phyloP scores from a whole-genome alignment of 2,329 filamentous ascomycete species.

The Ilyonectria sp. region DNA sequence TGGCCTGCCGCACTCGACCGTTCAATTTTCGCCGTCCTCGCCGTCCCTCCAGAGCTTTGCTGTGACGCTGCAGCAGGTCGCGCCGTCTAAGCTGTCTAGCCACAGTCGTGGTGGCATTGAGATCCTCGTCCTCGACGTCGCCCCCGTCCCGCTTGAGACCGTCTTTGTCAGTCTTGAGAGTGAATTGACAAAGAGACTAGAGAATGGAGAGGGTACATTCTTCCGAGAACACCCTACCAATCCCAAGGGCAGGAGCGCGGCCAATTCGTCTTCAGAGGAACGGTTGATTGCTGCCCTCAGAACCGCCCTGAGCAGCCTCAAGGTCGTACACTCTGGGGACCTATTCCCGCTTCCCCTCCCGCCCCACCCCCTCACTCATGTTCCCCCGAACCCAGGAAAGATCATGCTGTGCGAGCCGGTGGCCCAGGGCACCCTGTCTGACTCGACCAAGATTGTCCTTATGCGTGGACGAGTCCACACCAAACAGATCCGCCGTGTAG shows the following conservation, averaged over 20 bases:
- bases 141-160: constrained; percentile 84
- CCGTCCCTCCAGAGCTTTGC: constrained; percentile 85
- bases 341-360: constrained; percentile 83
- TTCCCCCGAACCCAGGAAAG: constrained; percentile 86
- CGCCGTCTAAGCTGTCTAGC: constrained; percentile 81
- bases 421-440: constrained; percentile 84
- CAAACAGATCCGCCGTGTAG: constrained; percentile 66
- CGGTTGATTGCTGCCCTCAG: constrained; percentile 78
- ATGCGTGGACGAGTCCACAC: constrained; percentile 72
- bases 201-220: constrained; percentile 88
- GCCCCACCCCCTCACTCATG: constrained; percentile 89
- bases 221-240: constrained; percentile 72
- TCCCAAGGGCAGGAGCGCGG: constrained; percentile 55
- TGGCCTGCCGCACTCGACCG: constrained; percentile 80
- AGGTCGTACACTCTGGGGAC: constrained; percentile 88
- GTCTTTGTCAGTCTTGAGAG: constrained; percentile 90
- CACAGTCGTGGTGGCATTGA: constrained; percentile 85
- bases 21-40: constrained; percentile 83
- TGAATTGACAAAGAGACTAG: constrained; percentile 82
- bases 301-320: constrained; percentile 79
- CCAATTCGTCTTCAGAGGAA: constrained; percentile 64
- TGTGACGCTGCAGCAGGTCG: constrained; percentile 78
- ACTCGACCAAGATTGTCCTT: constrained; percentile 87
- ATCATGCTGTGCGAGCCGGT: constrained; percentile 96
- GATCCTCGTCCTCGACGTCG: constrained; percentile 85